Evolutionary conservation across 176 grass and related monocot species (phyloP), one percentile per base, ranked within the genome.

Genomic region (Pontederia paniculata): DNA sequence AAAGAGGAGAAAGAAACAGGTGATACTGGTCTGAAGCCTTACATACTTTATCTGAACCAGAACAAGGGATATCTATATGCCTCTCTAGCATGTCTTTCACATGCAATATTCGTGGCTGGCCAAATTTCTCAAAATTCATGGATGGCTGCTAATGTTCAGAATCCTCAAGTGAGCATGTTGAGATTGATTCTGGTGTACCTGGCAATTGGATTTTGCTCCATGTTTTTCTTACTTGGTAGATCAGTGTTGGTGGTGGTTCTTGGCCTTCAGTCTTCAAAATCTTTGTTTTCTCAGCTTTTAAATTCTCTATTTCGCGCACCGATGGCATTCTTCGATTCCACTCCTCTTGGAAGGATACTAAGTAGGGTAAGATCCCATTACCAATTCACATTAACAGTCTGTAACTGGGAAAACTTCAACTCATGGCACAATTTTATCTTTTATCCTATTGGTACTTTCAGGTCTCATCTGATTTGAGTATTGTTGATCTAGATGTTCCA

Each of bases 91-190:
- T 57, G 53, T 56, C 66, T 91, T 22, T 74, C 59, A 56, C 86
- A 87, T 37, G 43, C 84, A 50, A 43, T 84, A 61, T 91, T 98
- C 67, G 2, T 82, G 69, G n/a, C 52, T 54, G 93, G 77, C 10
- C 93, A 98, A 82, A 80, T 98, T 79, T 98, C 82, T 46, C 93
- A 90, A 58, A 97, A 90, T 58, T 77, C 86, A 55, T 98, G 93
- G 93, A 84, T 98, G 83, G 86, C 93, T 55, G 77, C 93, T 41
- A 88, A 91, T 71, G 75, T 98, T 65, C 48, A 98, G 48, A 84
- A 84, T 67, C 61, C 83, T 62, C 42, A 65, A 74, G 71, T 98
- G 57, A 83, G 77, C 58, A 67, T 58, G 12, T 75, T 98, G 13
- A 81, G 77, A 52, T 69, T 98, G 71, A 91, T 90, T 55, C 65